Percentiles rank a stretch among this genome's conserved stretches.
Conservation (phyloP, 2,329 filamentous ascomycete genomes). For the Endoconidiophora laricicola region DNA sequence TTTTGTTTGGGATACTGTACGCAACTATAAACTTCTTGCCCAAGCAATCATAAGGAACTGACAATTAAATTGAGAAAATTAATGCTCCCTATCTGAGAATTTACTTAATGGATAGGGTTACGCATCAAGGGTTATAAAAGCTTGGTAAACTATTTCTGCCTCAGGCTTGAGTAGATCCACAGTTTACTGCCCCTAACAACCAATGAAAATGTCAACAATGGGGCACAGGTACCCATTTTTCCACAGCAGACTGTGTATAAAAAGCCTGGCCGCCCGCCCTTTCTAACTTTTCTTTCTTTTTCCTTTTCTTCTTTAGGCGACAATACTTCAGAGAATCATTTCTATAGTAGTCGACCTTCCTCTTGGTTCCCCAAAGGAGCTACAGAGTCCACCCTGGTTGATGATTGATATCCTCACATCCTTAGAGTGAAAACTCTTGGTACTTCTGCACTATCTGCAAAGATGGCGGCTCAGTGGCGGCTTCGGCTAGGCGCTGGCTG, state of each 20-base stretch:
- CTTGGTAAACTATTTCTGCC: too few species aligned
- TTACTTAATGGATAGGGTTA: too few species aligned
- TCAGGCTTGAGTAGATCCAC: too few species aligned
- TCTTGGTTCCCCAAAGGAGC: conserved; percentile 87
- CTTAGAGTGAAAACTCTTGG: conserved; percentile 66
- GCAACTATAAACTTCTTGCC: too few species aligned
- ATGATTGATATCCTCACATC: conserved; percentile 78
- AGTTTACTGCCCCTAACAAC: too few species aligned
- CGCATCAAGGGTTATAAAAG: too few species aligned
- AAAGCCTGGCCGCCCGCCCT: background rate
- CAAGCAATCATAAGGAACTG: too few species aligned
- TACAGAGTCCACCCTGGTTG: conserved; percentile 90
- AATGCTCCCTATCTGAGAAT: too few species aligned
- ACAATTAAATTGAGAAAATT: too few species aligned
- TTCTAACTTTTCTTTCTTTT: background rate
- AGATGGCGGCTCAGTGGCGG: conserved; percentile 33
- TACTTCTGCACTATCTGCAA: conserved; percentile 45
- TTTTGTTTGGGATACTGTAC: too few species aligned
- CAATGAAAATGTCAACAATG: too few species aligned
- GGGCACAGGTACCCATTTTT: too few species aligned
- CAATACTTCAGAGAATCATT: conserved; percentile 56
- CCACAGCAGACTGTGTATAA: background rate
- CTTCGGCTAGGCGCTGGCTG: conserved; percentile 25
- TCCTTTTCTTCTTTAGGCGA: conserved; percentile 8
- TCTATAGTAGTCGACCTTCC: conserved; percentile 88